These are phyloP conservation scores for Neonectria coccinea DNA, from an alignment of 2,329 filamentous ascomycete genomes.

Conservation along the genomic window DNA sequence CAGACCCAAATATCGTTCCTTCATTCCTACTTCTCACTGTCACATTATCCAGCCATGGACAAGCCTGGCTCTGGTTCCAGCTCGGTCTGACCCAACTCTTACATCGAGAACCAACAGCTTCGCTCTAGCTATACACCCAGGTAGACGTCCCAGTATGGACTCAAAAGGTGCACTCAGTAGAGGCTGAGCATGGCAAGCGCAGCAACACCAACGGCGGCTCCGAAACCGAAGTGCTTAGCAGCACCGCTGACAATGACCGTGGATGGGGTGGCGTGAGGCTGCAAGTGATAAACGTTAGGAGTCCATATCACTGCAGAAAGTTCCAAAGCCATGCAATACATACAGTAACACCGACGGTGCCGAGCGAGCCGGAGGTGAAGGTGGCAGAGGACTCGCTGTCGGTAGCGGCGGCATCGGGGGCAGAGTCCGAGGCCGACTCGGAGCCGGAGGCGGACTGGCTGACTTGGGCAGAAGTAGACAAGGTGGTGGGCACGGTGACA, in stretches of 20 bases:
- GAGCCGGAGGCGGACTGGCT: not conserved
- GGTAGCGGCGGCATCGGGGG: not conserved
- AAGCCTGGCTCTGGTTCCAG: not conserved
- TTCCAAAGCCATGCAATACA: not conserved
- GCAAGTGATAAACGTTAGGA: constrained; percentile 7
- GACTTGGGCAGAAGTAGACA: constrained; percentile 9
- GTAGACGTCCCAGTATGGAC: not conserved
- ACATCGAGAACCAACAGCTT: not conserved
- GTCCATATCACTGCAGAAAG: not conserved
- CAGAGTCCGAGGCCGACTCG: constrained; percentile 5
- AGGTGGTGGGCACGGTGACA: constrained; percentile 13
- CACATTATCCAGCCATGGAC: not conserved
- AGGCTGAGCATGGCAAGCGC: constrained; percentile 19
- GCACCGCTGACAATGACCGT: constrained; percentile 23
- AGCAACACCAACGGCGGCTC: constrained; percentile 6
- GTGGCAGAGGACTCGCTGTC: constrained; percentile 10
- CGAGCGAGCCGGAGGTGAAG: constrained; percentile 24
- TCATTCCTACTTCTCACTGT: not conserved
- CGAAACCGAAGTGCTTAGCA: constrained; percentile 26
- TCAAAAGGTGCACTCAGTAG: constrained; percentile 18
- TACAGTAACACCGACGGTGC: constrained; percentile 32
- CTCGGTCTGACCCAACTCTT: not conserved
- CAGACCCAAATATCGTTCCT: not conserved
- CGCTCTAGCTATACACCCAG: not conserved
- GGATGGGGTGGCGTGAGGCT: constrained; percentile 28